These are phyloP conservation scores for Nakaseomyces sp. DNA, from an alignment of 1,139 yeast genomes.

Conservation along the genomic window DNA sequence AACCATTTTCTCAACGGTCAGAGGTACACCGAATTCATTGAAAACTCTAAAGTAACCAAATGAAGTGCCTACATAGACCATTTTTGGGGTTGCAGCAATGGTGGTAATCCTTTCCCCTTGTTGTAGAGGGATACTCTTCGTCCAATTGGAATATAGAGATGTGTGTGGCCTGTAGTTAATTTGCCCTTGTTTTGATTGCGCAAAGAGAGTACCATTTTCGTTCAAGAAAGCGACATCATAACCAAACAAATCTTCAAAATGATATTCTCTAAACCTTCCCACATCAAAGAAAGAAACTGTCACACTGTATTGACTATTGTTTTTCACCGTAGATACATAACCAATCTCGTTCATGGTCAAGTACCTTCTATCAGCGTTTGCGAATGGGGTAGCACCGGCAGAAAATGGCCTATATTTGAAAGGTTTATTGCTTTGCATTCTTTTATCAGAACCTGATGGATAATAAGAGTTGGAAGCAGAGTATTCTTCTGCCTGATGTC, in stretches of 20 bases:
- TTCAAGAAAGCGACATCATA: constrained; percentile 74
- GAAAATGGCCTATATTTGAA: constrained; percentile 35
- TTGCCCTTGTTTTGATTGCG: constrained; percentile 36
- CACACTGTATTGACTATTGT: constrained; percentile 52
- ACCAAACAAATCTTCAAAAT: constrained; percentile 65
- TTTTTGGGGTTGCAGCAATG: constrained; percentile 42
- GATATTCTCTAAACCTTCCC: constrained; percentile 71
- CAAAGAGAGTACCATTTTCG: constrained; percentile 57
- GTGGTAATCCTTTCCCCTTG: constrained; percentile 42
- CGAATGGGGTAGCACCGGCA: constrained; percentile 78
- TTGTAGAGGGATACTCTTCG: constrained; percentile 35
- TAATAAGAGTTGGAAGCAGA: neutral
- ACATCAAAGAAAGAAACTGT: constrained; percentile 85
- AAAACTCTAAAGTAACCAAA: constrained; percentile 48
- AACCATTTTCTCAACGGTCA: constrained; percentile 42
- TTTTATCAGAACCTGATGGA: neutral
- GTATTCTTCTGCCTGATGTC: constrained; percentile 9
- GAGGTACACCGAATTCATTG: constrained; percentile 49
- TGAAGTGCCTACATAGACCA: constrained; percentile 47
- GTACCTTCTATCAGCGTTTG: constrained; percentile 62
- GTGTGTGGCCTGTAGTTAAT: constrained; percentile 39
- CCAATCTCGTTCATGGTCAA: constrained; percentile 76
- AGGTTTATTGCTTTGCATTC: constrained; percentile 1
- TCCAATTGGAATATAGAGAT: constrained; percentile 34
- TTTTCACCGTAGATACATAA: constrained; percentile 71